Percentiles rank a stretch among this genome's conserved stretches.
phyloP scores from a whole-genome alignment of 208 protist species.

The Crithidia mellificae region DNA sequence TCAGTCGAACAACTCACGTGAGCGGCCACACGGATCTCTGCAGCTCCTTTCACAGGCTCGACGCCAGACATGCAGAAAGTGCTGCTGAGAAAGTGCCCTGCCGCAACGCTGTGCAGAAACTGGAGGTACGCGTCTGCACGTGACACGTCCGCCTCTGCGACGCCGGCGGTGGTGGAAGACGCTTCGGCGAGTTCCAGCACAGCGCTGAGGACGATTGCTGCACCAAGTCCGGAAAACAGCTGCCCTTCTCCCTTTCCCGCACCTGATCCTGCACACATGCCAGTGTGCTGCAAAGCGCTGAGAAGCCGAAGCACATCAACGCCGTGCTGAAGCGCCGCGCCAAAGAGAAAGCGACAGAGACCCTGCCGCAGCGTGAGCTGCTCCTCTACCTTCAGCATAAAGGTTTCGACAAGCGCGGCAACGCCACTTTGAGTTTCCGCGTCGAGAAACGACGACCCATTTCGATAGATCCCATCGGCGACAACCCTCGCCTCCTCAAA shows the following conservation, averaged over 20 bases:
- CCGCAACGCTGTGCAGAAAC: neutral
- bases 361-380: neutral
- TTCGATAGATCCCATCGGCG: no score
- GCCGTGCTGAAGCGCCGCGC: neutral
- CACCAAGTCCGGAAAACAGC: slow-evolving; percentile 2
- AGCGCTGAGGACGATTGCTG: slow-evolving; percentile 4
- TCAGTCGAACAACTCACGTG: no score
- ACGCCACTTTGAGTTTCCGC: no score
- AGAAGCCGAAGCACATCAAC: slow-evolving; percentile 3
- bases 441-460: no score
- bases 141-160: neutral
- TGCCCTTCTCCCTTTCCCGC: no score
- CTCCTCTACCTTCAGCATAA: slow-evolving; percentile 8
- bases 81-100: slow-evolving; percentile 3
- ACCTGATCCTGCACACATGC: no score
- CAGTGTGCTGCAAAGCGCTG: neutral
- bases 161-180: neutral
- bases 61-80: no score
- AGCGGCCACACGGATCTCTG: no score
- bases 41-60: no score
- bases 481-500: no score
- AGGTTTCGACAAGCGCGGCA: neutral
- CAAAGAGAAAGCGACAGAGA: slow-evolving; percentile 5
- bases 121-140: neutral
- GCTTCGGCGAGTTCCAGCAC: neutral